Evolutionary conservation across 441 rosid species (phyloP), one percentile per base, ranked within the genome.

Genomic region (Adansonia gregorii): DNA sequence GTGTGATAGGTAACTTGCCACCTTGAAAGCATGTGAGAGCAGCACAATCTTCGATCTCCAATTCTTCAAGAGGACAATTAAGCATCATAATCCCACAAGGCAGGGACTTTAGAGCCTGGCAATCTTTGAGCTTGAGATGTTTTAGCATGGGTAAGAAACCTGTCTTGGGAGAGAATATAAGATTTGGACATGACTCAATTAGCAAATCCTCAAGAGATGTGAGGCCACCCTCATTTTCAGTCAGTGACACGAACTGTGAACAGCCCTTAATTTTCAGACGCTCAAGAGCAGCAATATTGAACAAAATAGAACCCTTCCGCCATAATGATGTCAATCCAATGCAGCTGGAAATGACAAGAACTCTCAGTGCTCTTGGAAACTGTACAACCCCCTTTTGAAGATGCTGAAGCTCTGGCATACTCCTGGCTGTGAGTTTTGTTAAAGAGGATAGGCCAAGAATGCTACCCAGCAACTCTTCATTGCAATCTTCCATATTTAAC

Each of bases 401-500:
- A 51, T 6, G 15, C 59, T n/a, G 63, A 65, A 65, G 41, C 35
- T 59, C 56, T 2, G 14, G 19, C 39, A 59, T 60, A 43, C 67
- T 46, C 55, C 2, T 43, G 22, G 19, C 6, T 59, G 43, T 43
- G 17, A 39, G 6, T 35, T 65, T 6, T 22, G 78, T 67, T 5
- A 55, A 31, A 24, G 78, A 54, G 22, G 15, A 7, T 5, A 67
- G 65, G 15, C 48, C 43, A 56, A 17, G 22, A 41, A 77, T 69
- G 43, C 68, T 70, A 46, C 31, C 0, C 49, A 49, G n/a, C 6
- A 60, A n/a, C 61, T 9, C 67, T 43, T 46, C 65, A 11, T 49
- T 70, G 69, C 70, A 77, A 52, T 27, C 75, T 59, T 77, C 80
- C 24, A 77, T 14, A 60, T 61, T 69, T 31, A 77, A 60, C 64